Conservation (phyloP, 768 basidiomycete species). For the Serendipita sp. region DNA sequence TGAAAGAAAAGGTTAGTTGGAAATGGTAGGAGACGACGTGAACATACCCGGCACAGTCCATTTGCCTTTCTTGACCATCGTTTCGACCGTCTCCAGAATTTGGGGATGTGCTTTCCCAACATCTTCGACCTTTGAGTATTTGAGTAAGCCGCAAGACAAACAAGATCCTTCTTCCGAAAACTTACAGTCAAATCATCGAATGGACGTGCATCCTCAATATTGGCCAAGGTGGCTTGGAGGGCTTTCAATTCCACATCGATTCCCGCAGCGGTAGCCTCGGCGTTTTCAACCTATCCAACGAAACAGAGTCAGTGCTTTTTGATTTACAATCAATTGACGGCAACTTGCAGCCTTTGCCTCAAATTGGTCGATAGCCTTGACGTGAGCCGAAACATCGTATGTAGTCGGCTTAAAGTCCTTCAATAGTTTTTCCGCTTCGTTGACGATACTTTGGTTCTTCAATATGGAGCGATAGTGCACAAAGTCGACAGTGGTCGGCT, state of each 20-base stretch:
- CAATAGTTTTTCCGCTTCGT: slow-evolving; percentile 82
- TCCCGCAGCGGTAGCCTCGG: slow-evolving; percentile 77
- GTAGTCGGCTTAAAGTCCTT: slow-evolving; percentile 85
- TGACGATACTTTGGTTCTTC: slow-evolving; percentile 84
- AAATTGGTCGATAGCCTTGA: slow-evolving; percentile 94
- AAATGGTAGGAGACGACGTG: slow-evolving; percentile 1
- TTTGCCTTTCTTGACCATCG: slow-evolving; percentile 94
- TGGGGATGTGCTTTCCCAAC: slow-evolving; percentile 87
- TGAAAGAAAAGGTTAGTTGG: not conserved
- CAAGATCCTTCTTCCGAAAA: slow-evolving; percentile 10
- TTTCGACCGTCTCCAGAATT: slow-evolving; percentile 79
- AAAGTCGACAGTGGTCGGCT: slow-evolving; percentile 77
- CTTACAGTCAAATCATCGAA: slow-evolving; percentile 92
- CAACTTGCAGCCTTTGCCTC: slow-evolving; percentile 81
- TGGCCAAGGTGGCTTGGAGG: slow-evolving; percentile 82
- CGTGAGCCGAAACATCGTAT: slow-evolving; percentile 75
- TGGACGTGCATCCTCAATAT: slow-evolving; percentile 94
- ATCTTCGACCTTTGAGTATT: slow-evolving; percentile 51
- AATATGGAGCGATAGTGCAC: slow-evolving; percentile 79
- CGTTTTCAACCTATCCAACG: slow-evolving; percentile 58
- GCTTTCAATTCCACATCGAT: slow-evolving; percentile 83
- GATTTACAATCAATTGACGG: slow-evolving; percentile 11
- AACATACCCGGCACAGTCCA: slow-evolving; percentile 88
- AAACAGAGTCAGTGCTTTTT: not conserved
- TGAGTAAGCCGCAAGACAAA: not conserved